phyloP scores from a whole-genome alignment of 2,329 filamentous ascomycete genomes.

The Colletotrichum noveboracense region DNA sequence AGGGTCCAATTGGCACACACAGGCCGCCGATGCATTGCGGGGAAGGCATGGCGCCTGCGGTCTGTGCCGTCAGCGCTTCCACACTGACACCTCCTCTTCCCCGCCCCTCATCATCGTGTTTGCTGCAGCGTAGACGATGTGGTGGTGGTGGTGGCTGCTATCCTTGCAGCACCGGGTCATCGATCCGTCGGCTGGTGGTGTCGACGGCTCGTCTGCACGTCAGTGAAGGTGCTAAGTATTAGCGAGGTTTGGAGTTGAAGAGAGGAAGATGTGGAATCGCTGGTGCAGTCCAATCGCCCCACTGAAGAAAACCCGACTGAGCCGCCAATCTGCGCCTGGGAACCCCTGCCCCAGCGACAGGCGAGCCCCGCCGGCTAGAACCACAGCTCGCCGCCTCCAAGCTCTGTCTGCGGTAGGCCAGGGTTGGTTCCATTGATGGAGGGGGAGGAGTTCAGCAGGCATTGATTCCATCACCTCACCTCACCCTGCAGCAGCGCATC shows the following conservation, averaged over 20 bases:
- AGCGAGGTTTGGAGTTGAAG: neutral
- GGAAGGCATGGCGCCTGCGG: neutral
- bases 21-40: neutral
- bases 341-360: neutral
- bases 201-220: neutral
- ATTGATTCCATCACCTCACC: slow-evolving; percentile 12
- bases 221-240: neutral
- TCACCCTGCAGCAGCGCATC: slow-evolving; percentile 9
- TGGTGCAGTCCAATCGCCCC: neutral
- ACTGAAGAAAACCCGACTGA: neutral
- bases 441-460: neutral
- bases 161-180: neutral
- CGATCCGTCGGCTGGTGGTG: neutral
- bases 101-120: neutral
- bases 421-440: neutral
- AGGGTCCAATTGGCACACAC: neutral
- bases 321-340: neutral
- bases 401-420: neutral
- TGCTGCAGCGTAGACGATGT: neutral
- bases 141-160: neutral
- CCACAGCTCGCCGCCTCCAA: neutral
- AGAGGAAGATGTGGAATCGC: neutral
- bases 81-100: neutral
- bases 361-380: neutral
- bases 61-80: neutral